Percentiles rank a stretch among this genome's conserved stretches.
phyloP scores from a whole-genome alignment of 1,284 basidiomycete genomes.

The Austroboletus niveus region DNA sequence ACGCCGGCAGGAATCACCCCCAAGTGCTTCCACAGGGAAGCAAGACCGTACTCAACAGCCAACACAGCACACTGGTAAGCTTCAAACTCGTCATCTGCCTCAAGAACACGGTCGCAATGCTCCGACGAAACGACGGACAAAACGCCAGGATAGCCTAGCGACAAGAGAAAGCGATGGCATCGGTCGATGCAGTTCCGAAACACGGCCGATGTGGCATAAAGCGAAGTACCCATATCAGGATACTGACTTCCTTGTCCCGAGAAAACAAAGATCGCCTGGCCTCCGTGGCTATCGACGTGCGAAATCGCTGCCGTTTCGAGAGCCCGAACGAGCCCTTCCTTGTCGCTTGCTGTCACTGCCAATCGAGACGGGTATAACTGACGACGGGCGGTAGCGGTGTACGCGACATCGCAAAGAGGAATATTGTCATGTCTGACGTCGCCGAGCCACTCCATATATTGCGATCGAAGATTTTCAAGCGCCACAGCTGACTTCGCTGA shows the following conservation, averaged over 20 bases:
- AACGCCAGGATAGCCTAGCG: slow-evolving; percentile 51
- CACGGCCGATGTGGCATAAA: slow-evolving; percentile 47
- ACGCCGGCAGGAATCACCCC: slow-evolving; percentile 56
- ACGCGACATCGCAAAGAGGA: slow-evolving; percentile 51
- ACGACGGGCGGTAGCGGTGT: slow-evolving; percentile 63
- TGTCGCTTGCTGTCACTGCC: slow-evolving; percentile 42
- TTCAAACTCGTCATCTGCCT: slow-evolving; percentile 36
- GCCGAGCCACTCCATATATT: slow-evolving; percentile 48
- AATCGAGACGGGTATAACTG: slow-evolving; percentile 55
- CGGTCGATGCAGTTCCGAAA: slow-evolving; percentile 54
- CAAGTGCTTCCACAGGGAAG: slow-evolving; percentile 63
- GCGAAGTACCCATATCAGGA: slow-evolving; percentile 55
- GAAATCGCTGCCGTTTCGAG: slow-evolving; percentile 38
- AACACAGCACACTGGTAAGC: slow-evolving; percentile 57
- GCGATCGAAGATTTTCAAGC: slow-evolving; percentile 45
- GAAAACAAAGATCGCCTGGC: slow-evolving; percentile 58
- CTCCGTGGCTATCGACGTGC: slow-evolving; percentile 27
- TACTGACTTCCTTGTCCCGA: slow-evolving; percentile 71
- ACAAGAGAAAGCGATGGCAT: slow-evolving; percentile 51
- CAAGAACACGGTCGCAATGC: slow-evolving; percentile 10
- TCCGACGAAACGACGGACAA: slow-evolving; percentile 41
- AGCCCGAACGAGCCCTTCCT: slow-evolving; percentile 44
- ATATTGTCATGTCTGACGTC: slow-evolving; percentile 24
- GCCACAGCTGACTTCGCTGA: slow-evolving; percentile 55
- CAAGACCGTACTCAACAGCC: slow-evolving; percentile 58